Percentiles rank a stretch among this genome's conserved stretches.
Conservation (phyloP, 495 filamentous ascomycete genomes). For the Tuber magnatum region DNA sequence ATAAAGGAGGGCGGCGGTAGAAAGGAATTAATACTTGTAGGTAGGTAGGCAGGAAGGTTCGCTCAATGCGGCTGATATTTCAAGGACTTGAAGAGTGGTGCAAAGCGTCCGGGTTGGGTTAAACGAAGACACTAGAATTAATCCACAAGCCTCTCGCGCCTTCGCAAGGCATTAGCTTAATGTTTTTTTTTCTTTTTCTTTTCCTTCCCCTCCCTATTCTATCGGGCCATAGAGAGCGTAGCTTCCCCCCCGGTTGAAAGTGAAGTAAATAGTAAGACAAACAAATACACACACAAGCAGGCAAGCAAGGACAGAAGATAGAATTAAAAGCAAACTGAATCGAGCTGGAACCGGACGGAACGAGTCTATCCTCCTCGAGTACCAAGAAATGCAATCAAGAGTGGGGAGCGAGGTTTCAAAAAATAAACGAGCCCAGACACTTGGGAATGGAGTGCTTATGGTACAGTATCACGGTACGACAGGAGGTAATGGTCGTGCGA, state of each 20-base stretch:
- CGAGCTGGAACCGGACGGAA: not conserved
- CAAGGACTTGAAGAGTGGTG: not conserved
- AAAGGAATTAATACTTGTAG: not conserved
- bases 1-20: not conserved
- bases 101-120: not conserved
- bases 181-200: not conserved
- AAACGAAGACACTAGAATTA: not conserved
- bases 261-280: not conserved
- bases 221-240: not conserved
- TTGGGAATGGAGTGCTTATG: not conserved
- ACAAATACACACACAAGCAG: not conserved
- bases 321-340: not conserved
- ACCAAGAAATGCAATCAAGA: not conserved
- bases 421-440: not conserved
- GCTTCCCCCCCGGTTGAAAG: not conserved
- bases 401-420: not conserved
- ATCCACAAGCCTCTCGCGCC: not conserved
- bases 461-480: not conserved
- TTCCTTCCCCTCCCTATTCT: not conserved
- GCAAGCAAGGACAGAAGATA: not conserved
- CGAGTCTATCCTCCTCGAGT: not conserved
- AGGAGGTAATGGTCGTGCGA: not conserved
- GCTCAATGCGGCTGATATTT: not conserved
- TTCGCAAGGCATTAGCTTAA: not conserved
- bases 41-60: not conserved